phyloP scores from a whole-genome alignment of 805 yeast genomes.

The Spathaspora arborariae region DNA sequence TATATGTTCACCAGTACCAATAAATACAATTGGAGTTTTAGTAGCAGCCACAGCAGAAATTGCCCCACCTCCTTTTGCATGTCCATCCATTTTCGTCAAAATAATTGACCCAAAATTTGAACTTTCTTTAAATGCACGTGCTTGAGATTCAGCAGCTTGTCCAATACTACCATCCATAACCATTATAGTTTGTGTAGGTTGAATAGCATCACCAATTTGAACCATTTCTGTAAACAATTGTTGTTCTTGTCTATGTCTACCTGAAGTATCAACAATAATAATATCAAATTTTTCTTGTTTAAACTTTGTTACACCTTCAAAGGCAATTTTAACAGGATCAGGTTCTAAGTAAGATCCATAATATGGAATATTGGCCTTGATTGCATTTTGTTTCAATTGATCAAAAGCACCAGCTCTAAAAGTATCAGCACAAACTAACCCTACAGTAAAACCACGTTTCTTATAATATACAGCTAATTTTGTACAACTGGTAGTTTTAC shows the following conservation, averaged over 20 bases:
- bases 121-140: conserved; percentile 89
- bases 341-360: conserved; percentile 95
- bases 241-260: conserved; percentile 94
- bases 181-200: conserved; percentile 96
- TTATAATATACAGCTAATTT: conserved; percentile 93
- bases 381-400: conserved; percentile 95
- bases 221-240: conserved; percentile 92
- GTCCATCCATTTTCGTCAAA: conserved; percentile 96
- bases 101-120: conserved; percentile 93
- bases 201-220: conserved; percentile 81
- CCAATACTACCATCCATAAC: conserved; percentile 97
- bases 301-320: conserved; percentile 88
- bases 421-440: conserved; percentile 97
- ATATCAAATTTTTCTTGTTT: conserved; percentile 88
- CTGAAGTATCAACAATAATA: conserved; percentile 95
- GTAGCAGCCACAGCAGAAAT: conserved; percentile 98
- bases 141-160: conserved; percentile 96
- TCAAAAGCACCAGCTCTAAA: conserved; percentile 99
- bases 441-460: conserved; percentile 89
- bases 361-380: conserved; percentile 89
- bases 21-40: conserved; percentile 88
- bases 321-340: conserved; percentile 89
- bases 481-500: conserved; percentile 97
- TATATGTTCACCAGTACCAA: conserved; percentile 98
- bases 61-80: conserved; percentile 99